phyloP scores from a whole-genome alignment of 2,329 filamentous ascomycete species.

The Thielaviopsis populi region DNA sequence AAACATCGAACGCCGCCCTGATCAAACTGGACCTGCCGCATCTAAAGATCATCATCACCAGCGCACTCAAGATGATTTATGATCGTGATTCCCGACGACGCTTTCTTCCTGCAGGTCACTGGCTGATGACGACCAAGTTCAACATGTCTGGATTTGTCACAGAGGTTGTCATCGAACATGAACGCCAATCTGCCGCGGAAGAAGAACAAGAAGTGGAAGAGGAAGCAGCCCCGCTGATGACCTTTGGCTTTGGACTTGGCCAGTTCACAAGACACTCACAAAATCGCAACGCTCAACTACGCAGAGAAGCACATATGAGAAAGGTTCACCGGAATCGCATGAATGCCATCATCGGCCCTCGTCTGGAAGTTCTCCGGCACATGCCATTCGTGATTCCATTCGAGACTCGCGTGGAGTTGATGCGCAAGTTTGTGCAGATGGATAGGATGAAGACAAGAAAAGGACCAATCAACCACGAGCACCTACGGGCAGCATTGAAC shows the following conservation, averaged over 20 bases:
- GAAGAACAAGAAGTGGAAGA: slow-evolving; percentile 27
- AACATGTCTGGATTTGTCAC: slow-evolving; percentile 80
- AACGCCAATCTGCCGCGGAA: slow-evolving; percentile 49
- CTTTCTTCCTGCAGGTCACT: slow-evolving; percentile 72
- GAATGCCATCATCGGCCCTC: slow-evolving; percentile 65
- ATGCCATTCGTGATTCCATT: slow-evolving; percentile 98
- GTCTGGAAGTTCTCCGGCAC: slow-evolving; percentile 80
- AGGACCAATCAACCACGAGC: slow-evolving; percentile 29
- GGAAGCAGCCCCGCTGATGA: slow-evolving; percentile 18
- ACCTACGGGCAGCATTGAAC: slow-evolving; percentile 17
- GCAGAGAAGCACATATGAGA: slow-evolving; percentile 16
- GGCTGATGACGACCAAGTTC: slow-evolving; percentile 81
- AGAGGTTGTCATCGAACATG: slow-evolving; percentile 76
- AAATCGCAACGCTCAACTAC: background rate
- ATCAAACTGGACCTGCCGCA: slow-evolving; percentile 51
- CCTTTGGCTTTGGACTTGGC: background rate
- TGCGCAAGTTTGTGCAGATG: slow-evolving; percentile 61
- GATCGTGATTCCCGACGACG: slow-evolving; percentile 79
- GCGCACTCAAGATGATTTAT: slow-evolving; percentile 73
- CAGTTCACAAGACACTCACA: background rate
- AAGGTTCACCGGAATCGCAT: slow-evolving; percentile 51
- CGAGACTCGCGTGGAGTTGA: slow-evolving; percentile 77
- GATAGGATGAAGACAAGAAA: slow-evolving; percentile 61
- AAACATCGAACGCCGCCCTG: background rate
- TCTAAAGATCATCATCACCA: slow-evolving; percentile 65